Base-by-base conservation (phyloP, 805 yeast species). In the Scheffersomyces coipomensis region DNA sequence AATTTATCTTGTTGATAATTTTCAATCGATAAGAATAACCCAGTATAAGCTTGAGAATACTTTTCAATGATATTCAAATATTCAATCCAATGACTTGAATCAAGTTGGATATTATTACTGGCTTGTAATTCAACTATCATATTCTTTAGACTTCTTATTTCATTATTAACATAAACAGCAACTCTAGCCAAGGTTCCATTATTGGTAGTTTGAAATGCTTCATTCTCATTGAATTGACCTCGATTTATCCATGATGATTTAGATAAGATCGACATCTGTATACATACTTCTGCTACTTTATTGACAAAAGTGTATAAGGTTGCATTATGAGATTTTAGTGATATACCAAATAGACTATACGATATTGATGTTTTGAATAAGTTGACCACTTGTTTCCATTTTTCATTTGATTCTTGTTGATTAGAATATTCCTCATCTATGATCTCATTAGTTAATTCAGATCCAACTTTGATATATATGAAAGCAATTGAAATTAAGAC, bases 111-210 rank as follows among this genome's bases (percentile, higher is more conserved):
- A 4, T 6, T 5, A 5, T 5, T 3, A 27, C 30, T 44, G 13
- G 35, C 35, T 18, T 39, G 33, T 29, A 49, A 31, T 37, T 52
- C 40, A 6, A n/a, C 19, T 3, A 58, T 22, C 7, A 66, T 21
- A n/a, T 39, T 49, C 39, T 51, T 49, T 15, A 61, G 53, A 3
- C 44, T 45, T 21, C 46, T 45, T 8, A 67, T 38, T 39, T 71
- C 73, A 42, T 64, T 61, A 31, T 61, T 45, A 4, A 68, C 51
- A 48, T 51, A 70, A 1, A 75, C 63, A 3, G 78, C 66, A 9
- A 75, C 73, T 40, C 77, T 53, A 11, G 74, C 58, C n/a, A 75
- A 49, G 1, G 70, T 66, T 2, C 75, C 71, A 45, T 69, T 64
- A 30, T 62, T 57, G 16, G 18, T 45, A 3, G 56, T 45, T 13